These are phyloP conservation scores for Draba incana DNA, from an alignment of 345 rosid species.

Conservation along the genomic window DNA sequence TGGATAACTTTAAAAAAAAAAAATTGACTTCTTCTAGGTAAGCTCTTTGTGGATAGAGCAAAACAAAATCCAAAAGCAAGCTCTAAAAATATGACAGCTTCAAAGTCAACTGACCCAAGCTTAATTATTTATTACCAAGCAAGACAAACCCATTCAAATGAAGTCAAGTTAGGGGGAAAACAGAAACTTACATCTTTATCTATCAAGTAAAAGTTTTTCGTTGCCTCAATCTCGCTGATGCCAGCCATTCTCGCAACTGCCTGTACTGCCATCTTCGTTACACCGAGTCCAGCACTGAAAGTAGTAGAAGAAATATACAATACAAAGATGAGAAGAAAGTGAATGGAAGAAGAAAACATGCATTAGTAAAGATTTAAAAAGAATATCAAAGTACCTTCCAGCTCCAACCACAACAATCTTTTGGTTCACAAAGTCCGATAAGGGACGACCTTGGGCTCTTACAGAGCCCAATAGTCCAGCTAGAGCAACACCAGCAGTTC, in stretches of 20 bases:
- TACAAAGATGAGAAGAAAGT: constrained; percentile 26
- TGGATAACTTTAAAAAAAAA: no score
- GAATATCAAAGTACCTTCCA: constrained; percentile 72
- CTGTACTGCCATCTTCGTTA: constrained; percentile 73
- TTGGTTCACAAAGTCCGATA: constrained; percentile 83
- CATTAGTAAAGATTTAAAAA: background rate
- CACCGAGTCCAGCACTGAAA: constrained; percentile 99
- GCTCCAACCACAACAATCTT: constrained; percentile 99
- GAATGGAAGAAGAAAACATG: background rate
- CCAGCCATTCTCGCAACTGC: constrained; percentile 85
- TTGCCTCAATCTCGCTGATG: constrained; percentile 51
- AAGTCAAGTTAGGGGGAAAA: constrained; percentile 22
- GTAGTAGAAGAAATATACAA: constrained; percentile 21
- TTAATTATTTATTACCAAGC: constrained; percentile 1
- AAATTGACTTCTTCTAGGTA: constrained; percentile 29
- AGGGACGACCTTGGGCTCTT: constrained; percentile 89
- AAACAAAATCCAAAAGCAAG: constrained; percentile 28
- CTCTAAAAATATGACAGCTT: constrained; percentile 25
- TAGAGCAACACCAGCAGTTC: constrained; percentile 99
- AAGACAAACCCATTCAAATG: constrained; percentile 9
- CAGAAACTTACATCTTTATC: constrained; percentile 83
- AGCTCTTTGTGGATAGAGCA: constrained; percentile 15
- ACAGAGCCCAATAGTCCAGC: constrained; percentile 94
- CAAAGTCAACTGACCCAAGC: constrained; percentile 34
- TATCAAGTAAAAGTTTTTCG: constrained; percentile 66